Evolutionary conservation across 176 grass and related monocot genomes (phyloP).

Genomic region (Eragrostis nindensis): DNA sequence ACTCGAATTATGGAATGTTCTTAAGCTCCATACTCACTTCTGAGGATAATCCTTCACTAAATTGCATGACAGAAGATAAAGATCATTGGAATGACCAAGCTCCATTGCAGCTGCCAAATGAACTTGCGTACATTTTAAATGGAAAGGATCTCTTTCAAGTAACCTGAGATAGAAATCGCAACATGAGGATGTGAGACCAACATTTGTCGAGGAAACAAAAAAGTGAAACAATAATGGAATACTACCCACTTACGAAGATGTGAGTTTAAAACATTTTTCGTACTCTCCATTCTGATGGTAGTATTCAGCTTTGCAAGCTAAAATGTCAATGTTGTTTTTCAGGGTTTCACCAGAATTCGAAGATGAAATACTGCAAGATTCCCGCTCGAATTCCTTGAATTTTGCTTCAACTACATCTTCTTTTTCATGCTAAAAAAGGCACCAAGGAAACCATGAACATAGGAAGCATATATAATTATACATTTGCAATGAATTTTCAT

Average conservation of each 20-base stretch:
- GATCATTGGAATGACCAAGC: slow-evolving; percentile 92
- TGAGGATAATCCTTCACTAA: slow-evolving; percentile 97
- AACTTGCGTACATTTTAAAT: slow-evolving; percentile 90
- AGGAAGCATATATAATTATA: slow-evolving; percentile 23
- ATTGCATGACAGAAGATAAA: slow-evolving; percentile 92
- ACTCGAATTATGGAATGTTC: neutral
- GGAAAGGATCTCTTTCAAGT: slow-evolving; percentile 96
- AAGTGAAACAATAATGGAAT: slow-evolving; percentile 27
- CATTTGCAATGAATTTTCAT: neutral
- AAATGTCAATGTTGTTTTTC: slow-evolving; percentile 86
- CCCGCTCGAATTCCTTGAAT: slow-evolving; percentile 89
- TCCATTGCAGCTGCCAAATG: slow-evolving; percentile 94
- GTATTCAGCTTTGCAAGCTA: slow-evolving; percentile 93
- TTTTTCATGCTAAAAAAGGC: slow-evolving; percentile 82
- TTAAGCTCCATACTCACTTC: slow-evolving; percentile 63
- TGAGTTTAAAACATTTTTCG: slow-evolving; percentile 92
- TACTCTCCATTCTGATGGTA: slow-evolving; percentile 92
- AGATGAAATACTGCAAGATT: slow-evolving; percentile 62
- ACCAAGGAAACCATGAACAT: slow-evolving; percentile 36
- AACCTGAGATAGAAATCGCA: slow-evolving; percentile 61
- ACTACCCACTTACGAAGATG: slow-evolving; percentile 74
- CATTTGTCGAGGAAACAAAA: slow-evolving; percentile 23
- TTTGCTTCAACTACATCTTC: slow-evolving; percentile 85
- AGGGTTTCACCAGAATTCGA: slow-evolving; percentile 63
- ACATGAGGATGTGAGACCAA: slow-evolving; percentile 19